Percentiles rank a stretch among this genome's conserved stretches.
These are phyloP conservation scores for Dictyostelium discoideum DNA, from an alignment of 78 protist genomes.

Conservation along the genomic window DNA sequence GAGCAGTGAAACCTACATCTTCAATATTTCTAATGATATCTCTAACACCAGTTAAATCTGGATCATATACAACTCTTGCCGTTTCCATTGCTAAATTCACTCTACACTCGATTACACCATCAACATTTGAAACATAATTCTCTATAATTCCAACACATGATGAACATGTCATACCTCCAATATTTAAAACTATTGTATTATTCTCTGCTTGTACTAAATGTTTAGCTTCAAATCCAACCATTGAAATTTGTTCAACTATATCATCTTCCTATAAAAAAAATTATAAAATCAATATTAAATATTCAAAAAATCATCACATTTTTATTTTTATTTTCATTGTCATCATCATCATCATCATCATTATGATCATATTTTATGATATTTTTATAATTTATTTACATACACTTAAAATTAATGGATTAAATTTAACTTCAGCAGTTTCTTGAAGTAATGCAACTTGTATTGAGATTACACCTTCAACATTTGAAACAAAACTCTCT, in stretches of 20 bases:
- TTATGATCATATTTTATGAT: neutral
- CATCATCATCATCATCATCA: too few species aligned
- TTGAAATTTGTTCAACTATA: slow-evolving; percentile 31
- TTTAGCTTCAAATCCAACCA: slow-evolving; percentile 70
- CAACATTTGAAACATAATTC: neutral
- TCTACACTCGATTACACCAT: slow-evolving; percentile 53
- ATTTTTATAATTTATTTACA: neutral
- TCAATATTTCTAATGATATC: slow-evolving; percentile 44
- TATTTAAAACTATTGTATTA: slow-evolving; percentile 26
- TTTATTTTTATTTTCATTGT: too few species aligned
- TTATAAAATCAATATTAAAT: too few species aligned
- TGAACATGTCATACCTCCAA: slow-evolving; percentile 88
- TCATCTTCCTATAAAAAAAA: slow-evolving; percentile 43
- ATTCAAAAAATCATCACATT: too few species aligned
- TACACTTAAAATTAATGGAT: slow-evolving; percentile 57
- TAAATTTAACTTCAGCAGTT: slow-evolving; percentile 31
- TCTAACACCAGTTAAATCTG: slow-evolving; percentile 71
- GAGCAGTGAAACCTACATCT: slow-evolving; percentile 86
- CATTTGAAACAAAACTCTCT: slow-evolving; percentile 30
- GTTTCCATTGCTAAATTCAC: slow-evolving; percentile 65
- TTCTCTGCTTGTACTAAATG: slow-evolving; percentile 55
- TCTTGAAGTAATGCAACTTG: slow-evolving; percentile 69
- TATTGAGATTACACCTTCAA: slow-evolving; percentile 44
- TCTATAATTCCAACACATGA: slow-evolving; percentile 80
- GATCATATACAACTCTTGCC: slow-evolving; percentile 59